Conservation (phyloP, 164 flowering plant genomes). For the Piper longum region DNA sequence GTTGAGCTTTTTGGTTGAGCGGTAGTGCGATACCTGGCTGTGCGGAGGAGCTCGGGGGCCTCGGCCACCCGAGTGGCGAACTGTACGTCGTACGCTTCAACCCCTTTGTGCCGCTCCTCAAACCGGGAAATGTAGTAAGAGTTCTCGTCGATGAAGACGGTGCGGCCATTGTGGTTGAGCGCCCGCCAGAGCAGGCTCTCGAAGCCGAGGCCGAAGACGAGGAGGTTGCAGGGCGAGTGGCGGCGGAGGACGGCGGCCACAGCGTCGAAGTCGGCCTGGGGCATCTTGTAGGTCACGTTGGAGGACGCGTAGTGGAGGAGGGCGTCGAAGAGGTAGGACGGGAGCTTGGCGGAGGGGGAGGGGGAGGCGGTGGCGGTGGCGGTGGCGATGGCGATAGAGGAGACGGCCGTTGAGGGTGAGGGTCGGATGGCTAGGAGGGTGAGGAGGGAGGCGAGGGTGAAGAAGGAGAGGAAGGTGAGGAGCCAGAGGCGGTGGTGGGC, state of each 20-base stretch:
- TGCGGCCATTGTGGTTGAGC: slow-evolving; percentile 56
- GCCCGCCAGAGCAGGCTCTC: slow-evolving; percentile 76
- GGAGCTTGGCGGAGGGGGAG: slow-evolving; percentile 12
- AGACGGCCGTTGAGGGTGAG: neutral
- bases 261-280: slow-evolving; percentile 37
- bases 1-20: too few relatives aligned
- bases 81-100: slow-evolving; percentile 81
- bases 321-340: slow-evolving; percentile 26
- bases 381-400: slow-evolving; percentile 5
- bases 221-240: slow-evolving; percentile 53
- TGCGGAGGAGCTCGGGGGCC: slow-evolving; percentile 27
- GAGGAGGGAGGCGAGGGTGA: slow-evolving; percentile 40
- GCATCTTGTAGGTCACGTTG: slow-evolving; percentile 40
- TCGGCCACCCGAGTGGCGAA: slow-evolving; percentile 69
- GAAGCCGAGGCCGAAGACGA: slow-evolving; percentile 74
- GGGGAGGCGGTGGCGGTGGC: slow-evolving; percentile 5
- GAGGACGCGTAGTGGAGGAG: slow-evolving; percentile 50
- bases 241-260: slow-evolving; percentile 33
- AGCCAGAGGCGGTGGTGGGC: slow-evolving; percentile 35
- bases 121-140: slow-evolving; percentile 32
- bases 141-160: slow-evolving; percentile 72
- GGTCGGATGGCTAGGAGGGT: slow-evolving; percentile 28
- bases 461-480: slow-evolving; percentile 43
- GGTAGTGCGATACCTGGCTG: slow-evolving; percentile 5
- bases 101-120: slow-evolving; percentile 39